A percentile compares a stretch with the other conserved stretches of the same genome.
phyloP scores from a whole-genome alignment of 352 stramenopile species.

The Pythium aphanidermatum region DNA sequence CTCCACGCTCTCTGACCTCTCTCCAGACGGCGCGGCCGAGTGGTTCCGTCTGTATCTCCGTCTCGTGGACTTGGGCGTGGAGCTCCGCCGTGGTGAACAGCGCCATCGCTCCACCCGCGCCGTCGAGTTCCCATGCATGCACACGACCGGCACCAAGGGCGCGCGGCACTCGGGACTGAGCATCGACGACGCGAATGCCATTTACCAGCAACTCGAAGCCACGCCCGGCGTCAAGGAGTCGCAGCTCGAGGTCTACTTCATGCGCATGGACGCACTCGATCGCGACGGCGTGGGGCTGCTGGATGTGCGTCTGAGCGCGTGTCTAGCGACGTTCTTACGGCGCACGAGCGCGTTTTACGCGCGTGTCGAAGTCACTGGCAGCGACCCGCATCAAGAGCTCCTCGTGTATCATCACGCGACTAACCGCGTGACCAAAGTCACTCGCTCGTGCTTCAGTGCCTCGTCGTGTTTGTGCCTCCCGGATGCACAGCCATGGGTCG shows the following conservation, averaged over 20 bases:
- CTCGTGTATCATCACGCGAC: slow-evolving; percentile 16
- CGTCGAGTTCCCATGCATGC: slow-evolving; percentile 42
- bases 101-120: slow-evolving; percentile 35
- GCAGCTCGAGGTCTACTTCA: slow-evolving; percentile 40
- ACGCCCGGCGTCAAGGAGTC: slow-evolving; percentile 30
- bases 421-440: slow-evolving; percentile 13
- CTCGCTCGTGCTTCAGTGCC: slow-evolving; percentile 37
- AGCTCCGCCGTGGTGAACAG: slow-evolving; percentile 71
- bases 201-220: slow-evolving; percentile 43
- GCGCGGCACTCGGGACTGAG: slow-evolving; percentile 58
- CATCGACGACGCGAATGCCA: slow-evolving; percentile 68
- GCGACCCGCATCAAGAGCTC: slow-evolving; percentile 50
- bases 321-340: slow-evolving; percentile 32
- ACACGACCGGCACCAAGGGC: slow-evolving; percentile 55
- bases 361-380: slow-evolving; percentile 41
- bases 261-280: slow-evolving; percentile 57
- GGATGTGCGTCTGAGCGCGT: slow-evolving; percentile 44
- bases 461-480: slow-evolving; percentile 36
- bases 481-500: slow-evolving; percentile 46
- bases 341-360: slow-evolving; percentile 37
- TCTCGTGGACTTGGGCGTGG: slow-evolving; percentile 50
- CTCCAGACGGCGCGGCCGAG: slow-evolving; percentile 24
- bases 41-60: slow-evolving; percentile 78
- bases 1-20: slow-evolving; percentile 28
- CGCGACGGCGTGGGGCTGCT: slow-evolving; percentile 41